phyloP scores from a whole-genome alignment of 306 rosid genomes.

The Mimosa bimucronata region DNA sequence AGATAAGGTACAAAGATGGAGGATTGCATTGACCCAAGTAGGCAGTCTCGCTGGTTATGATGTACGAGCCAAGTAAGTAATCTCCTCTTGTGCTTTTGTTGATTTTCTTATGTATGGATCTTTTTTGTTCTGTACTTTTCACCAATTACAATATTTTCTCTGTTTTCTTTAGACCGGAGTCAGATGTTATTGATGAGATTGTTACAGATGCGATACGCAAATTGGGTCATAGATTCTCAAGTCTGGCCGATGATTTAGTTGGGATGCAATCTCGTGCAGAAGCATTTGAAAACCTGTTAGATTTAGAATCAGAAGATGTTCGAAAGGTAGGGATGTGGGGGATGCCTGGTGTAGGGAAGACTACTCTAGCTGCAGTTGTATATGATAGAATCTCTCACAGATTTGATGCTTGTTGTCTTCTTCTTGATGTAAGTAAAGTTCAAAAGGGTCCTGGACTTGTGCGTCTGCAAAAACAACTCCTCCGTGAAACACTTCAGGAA shows the following conservation, averaged over 20 bases:
- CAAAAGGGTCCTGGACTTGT: neutral
- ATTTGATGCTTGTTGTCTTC: neutral
- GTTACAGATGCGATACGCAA: neutral
- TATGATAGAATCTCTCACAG: conserved; percentile 1
- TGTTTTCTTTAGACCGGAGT: neutral
- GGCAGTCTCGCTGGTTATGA: conserved; percentile 30
- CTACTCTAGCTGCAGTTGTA: conserved; percentile 8
- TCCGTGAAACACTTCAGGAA: neutral
- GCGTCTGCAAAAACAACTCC: neutral
- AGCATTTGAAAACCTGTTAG: conserved; percentile 23
- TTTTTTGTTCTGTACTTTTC: neutral
- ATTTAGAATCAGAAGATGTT: neutral
- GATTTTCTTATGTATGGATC: neutral
- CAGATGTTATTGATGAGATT: neutral
- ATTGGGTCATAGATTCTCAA: conserved; percentile 6
- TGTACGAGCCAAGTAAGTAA: conserved; percentile 13
- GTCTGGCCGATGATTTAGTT: conserved; percentile 28
- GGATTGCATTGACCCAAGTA: neutral
- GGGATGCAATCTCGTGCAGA: conserved; percentile 20
- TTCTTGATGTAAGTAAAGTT: conserved; percentile 27
- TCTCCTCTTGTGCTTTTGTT: neutral
- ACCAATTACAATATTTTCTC: neutral
- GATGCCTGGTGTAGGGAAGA: conserved; percentile 43
- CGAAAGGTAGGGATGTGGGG: conserved; percentile 33
- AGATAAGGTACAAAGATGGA: conserved; percentile 1